These are phyloP conservation scores for Asterochloris sp. DNA, from an alignment of 139 green algal genomes.

Conservation along the genomic window DNA sequence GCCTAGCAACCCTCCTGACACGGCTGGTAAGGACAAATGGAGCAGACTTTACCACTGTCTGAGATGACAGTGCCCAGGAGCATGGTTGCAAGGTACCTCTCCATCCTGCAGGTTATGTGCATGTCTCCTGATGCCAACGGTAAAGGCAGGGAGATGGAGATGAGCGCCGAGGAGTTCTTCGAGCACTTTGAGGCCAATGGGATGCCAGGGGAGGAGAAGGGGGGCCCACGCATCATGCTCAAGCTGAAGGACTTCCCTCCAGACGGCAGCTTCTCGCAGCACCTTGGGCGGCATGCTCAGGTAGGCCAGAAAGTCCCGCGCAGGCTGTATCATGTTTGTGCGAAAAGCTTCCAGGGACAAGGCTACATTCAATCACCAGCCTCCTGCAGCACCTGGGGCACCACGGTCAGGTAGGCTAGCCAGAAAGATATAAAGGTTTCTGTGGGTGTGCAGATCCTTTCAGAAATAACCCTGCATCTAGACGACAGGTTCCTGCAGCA, in stretches of 20 bases:
- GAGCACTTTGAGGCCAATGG: not conserved
- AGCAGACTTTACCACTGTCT: too few species aligned
- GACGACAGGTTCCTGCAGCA: too few species aligned
- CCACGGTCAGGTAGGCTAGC: too few species aligned
- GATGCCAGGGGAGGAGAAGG: not conserved
- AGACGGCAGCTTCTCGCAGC: constrained; percentile 31
- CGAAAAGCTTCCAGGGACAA: too few species aligned
- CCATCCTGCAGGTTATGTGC: not conserved
- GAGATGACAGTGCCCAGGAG: too few species aligned
- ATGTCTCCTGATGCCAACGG: not conserved
- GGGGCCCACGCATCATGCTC: constrained; percentile 45
- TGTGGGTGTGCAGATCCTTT: too few species aligned
- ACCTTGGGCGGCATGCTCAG: constrained; percentile 51
- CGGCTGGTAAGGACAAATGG: too few species aligned
- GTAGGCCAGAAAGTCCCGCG: not conserved
- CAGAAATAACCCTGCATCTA: too few species aligned
- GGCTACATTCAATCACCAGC: too few species aligned
- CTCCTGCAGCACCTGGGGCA: too few species aligned
- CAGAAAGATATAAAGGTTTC: too few species aligned
- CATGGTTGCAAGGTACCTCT: not conserved
- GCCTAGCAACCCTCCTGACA: too few species aligned
- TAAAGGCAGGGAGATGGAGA: constrained; percentile 6
- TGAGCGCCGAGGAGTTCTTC: constrained; percentile 36
- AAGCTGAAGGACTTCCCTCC: constrained; percentile 92
- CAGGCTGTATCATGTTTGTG: not conserved